phyloP scores from a whole-genome alignment of 2,329 filamentous ascomycete species.

The Claviceps purpurea region DNA sequence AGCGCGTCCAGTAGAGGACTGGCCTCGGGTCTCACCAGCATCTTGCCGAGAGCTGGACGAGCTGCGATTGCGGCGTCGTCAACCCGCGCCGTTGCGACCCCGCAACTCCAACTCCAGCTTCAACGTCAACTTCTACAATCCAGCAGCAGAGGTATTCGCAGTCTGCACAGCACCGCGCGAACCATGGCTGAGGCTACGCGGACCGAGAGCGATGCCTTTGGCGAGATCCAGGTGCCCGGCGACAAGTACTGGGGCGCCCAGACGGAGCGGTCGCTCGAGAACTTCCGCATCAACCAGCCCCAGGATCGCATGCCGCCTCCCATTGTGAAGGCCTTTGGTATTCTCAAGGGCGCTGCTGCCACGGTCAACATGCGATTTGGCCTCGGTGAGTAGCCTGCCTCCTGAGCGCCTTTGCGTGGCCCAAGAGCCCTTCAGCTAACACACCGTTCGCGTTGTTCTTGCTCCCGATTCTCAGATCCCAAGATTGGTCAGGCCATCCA shows the following conservation, averaged over 20 bases:
- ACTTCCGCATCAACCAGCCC: conserved; percentile 99
- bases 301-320: conserved; percentile 96
- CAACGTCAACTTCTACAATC: not conserved
- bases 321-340: conserved; percentile 85
- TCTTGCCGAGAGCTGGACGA: not conserved
- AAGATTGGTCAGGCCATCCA: conserved; percentile 87
- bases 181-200: conserved; percentile 37
- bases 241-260: conserved; percentile 99
- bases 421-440: no score
- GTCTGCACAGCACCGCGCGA: conserved; percentile 6
- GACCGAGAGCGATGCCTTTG: conserved; percentile 94
- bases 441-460: no score
- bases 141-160: conserved; percentile 6
- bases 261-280: conserved; percentile 88
- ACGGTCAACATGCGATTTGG: conserved; percentile 92
- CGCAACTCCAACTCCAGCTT: conserved; percentile 1
- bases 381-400: conserved; percentile 40
- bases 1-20: conserved; percentile 2
- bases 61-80: not conserved
- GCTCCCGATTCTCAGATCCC: conserved; percentile 24
- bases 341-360: conserved; percentile 91
- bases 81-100: conserved; percentile 2
- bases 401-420: no score
- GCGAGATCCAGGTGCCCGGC: conserved; percentile 78
- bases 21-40: conserved; percentile 1